phyloP scores from a whole-genome alignment of 106 monocot species.

The Ottelia alismoides region DNA sequence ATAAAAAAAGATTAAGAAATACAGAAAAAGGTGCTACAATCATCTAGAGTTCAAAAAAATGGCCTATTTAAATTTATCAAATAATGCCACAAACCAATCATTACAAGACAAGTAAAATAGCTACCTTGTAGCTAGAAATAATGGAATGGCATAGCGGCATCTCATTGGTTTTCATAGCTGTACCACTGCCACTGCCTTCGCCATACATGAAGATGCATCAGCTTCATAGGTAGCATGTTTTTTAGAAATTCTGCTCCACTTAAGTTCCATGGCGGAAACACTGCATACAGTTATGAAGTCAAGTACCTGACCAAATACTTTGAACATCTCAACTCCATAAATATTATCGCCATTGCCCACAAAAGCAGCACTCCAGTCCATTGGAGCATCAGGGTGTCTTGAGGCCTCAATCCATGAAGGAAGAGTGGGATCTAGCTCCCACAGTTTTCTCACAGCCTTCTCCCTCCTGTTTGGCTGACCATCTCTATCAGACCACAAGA shows the following conservation, averaged over 20 bases:
- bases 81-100: no score
- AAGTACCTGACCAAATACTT: slow-evolving; percentile 68
- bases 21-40: no score
- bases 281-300: slow-evolving; percentile 62
- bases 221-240: slow-evolving; percentile 40
- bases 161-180: slow-evolving; percentile 21
- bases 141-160: background rate
- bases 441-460: slow-evolving; percentile 63
- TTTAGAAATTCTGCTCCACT: slow-evolving; percentile 48
- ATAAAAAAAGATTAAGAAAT: no score
- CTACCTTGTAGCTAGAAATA: no score
- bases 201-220: slow-evolving; percentile 25
- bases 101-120: no score
- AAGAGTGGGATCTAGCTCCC: slow-evolving; percentile 40
- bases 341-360: slow-evolving; percentile 38
- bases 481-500: slow-evolving; percentile 54
- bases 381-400: slow-evolving; percentile 88
- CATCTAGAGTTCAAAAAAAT: no score
- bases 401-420: slow-evolving; percentile 47
- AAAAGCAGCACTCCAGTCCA: slow-evolving; percentile 58
- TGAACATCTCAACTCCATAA: slow-evolving; percentile 80
- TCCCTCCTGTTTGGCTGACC: slow-evolving; percentile 23
- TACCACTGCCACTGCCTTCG: slow-evolving; percentile 43
- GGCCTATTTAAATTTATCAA: no score
- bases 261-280: slow-evolving; percentile 26